These are phyloP conservation scores for Camelina hispida DNA, from an alignment of 345 rosid genomes.

Conservation along the genomic window DNA sequence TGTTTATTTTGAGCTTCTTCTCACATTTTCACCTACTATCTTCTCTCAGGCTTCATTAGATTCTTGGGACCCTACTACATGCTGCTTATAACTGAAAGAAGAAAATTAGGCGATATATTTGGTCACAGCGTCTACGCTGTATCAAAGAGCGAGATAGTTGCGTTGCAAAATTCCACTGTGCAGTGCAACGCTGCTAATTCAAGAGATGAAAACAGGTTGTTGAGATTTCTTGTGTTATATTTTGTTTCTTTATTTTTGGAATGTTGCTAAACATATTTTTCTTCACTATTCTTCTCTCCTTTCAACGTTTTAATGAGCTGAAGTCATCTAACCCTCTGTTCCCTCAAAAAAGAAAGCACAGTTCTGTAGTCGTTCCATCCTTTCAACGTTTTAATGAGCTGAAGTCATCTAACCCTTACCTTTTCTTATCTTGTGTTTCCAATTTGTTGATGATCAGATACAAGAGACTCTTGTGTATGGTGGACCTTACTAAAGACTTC, in stretches of 20 bases:
- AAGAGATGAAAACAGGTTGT: slow-evolving; percentile 76
- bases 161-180: slow-evolving; percentile 66
- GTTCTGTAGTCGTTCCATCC: background rate
- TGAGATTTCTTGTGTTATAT: slow-evolving; percentile 9
- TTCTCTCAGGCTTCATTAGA: slow-evolving; percentile 68
- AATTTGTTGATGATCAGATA: slow-evolving; percentile 58
- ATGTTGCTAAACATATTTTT: background rate
- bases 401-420: background rate
- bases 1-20: background rate
- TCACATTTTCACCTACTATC: background rate
- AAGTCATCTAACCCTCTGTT: too few species aligned
- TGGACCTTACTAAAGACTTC: slow-evolving; percentile 96
- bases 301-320: too few species aligned
- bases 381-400: background rate
- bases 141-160: slow-evolving; percentile 73
- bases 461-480: slow-evolving; percentile 85
- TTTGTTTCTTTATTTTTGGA: slow-evolving; percentile 4
- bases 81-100: slow-evolving; percentile 80
- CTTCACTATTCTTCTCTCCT: background rate
- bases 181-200: slow-evolving; percentile 48
- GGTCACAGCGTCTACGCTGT: slow-evolving; percentile 84
- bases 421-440: slow-evolving; percentile 15
- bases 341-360: background rate
- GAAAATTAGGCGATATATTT: slow-evolving; percentile 71
- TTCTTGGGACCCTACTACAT: slow-evolving; percentile 94